Evolutionary conservation across 768 basidiomycete species (phyloP).

Genomic region (Mycena polygramma): DNA sequence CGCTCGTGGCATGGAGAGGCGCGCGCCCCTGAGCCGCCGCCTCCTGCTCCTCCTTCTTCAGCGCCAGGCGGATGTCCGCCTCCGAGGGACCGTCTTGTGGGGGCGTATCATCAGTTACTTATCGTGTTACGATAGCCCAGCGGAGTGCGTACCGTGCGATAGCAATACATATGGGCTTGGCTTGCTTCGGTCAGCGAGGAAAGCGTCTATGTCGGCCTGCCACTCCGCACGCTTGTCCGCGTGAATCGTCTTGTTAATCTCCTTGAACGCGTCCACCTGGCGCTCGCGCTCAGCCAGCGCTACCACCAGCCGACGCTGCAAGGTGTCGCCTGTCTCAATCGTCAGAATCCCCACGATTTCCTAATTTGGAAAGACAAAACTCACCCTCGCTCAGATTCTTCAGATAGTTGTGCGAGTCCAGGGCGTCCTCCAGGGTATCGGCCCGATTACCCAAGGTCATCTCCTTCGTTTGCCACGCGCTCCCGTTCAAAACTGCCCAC

Average conservation of each 20-base stretch:
- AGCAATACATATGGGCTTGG: not conserved
- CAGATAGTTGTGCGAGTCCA: not conserved
- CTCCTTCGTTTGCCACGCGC: conserved; percentile 26
- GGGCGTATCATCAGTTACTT: too few relatives aligned
- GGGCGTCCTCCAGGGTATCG: not conserved
- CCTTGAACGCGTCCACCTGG: not conserved
- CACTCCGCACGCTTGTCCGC: not conserved
- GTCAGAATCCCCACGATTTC: too few relatives aligned
- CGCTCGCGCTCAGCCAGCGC: not conserved
- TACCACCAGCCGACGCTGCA: not conserved
- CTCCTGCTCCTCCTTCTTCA: not conserved
- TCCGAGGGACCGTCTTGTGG: not conserved
- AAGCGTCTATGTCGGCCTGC: not conserved
- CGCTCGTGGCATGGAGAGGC: not conserved
- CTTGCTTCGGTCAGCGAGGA: not conserved
- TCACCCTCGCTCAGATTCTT: not conserved
- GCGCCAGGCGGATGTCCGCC: not conserved
- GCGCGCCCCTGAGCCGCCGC: not conserved
- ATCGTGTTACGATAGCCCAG: too few relatives aligned
- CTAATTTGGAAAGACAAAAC: too few relatives aligned
- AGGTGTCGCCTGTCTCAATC: not conserved
- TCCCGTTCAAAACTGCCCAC: conserved; percentile 45
- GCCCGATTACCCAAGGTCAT: not conserved
- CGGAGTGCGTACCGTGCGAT: not conserved
- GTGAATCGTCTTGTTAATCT: not conserved